These are phyloP conservation scores for Boletus hoseneyae DNA, from an alignment of 1,284 basidiomycete genomes.

Conservation along the genomic window DNA sequence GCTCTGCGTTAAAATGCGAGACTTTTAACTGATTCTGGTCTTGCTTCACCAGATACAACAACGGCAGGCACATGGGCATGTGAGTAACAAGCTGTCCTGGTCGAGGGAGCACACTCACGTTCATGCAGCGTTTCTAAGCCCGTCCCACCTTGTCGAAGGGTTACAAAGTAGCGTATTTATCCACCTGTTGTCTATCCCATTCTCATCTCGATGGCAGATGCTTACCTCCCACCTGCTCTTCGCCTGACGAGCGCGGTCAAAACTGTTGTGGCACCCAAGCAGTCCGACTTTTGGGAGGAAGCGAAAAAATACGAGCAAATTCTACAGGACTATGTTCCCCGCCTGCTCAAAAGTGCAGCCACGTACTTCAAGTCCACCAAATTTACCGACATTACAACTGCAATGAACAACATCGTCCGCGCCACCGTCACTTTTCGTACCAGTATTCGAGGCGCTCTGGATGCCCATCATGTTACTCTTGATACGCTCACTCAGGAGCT, in stretches of 20 bases:
- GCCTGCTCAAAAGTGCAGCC: constrained; percentile 2
- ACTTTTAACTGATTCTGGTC: no score
- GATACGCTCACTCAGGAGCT: constrained; percentile 5
- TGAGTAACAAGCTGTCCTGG: neutral
- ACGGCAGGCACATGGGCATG: neutral
- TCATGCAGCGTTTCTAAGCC: neutral
- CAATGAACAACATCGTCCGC: constrained; percentile 9
- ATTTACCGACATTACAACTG: constrained; percentile 6
- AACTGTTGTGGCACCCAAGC: neutral
- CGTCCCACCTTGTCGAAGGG: neutral
- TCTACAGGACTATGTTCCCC: constrained; percentile 2
- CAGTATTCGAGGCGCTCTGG: constrained; percentile 4
- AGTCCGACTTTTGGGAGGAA: constrained; percentile 13
- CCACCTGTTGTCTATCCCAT: no score
- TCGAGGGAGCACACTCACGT: neutral
- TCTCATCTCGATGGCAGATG: constrained; percentile 5
- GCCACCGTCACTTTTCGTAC: constrained; percentile 11
- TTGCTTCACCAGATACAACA: no score
- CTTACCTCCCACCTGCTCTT: neutral
- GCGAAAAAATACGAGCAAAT: constrained; percentile 1
- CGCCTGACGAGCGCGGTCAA: neutral
- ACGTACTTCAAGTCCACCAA: constrained; percentile 1
- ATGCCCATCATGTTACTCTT: constrained; percentile 3
- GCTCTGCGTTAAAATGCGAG: no score
- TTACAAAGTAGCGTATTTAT: constrained; percentile 1